These are phyloP conservation scores for Kluyveromyces siamensis DNA, from an alignment of 805 yeast species.

Conservation along the genomic window DNA sequence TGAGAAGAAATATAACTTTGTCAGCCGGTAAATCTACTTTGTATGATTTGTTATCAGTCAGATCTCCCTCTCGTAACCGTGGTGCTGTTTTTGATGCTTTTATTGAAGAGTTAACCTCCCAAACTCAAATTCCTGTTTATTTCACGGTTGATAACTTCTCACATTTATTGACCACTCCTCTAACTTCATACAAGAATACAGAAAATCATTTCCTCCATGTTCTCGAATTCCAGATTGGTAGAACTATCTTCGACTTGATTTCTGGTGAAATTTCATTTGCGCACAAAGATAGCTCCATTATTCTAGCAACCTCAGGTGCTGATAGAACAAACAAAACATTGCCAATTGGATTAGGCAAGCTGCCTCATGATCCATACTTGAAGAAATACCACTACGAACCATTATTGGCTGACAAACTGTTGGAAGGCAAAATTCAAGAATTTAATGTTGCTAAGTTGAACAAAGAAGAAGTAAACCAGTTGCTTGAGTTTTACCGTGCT, in stretches of 20 bases:
- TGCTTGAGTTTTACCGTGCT: conserved; percentile 33
- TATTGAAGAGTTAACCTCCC: conserved; percentile 45
- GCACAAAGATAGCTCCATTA: conserved; percentile 48
- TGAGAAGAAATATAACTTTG: conserved; percentile 22
- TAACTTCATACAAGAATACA: conserved; percentile 51
- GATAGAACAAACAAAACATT: conserved; percentile 47
- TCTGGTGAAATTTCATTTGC: conserved; percentile 43
- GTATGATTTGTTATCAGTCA: conserved; percentile 34
- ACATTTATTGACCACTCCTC: conserved; percentile 44
- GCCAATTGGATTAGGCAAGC: conserved; percentile 47
- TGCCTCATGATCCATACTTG: conserved; percentile 48
- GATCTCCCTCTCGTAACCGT: conserved; percentile 31
- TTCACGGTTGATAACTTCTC: conserved; percentile 71
- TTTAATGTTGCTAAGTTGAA: conserved; percentile 36
- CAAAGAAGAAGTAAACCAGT: conserved; percentile 35
- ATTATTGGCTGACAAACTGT: conserved; percentile 41
- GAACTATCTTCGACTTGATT: conserved; percentile 42
- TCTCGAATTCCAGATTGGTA: conserved; percentile 55
- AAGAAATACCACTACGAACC: conserved; percentile 42
- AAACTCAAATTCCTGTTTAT: conserved; percentile 45
- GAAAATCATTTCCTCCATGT: conserved; percentile 49
- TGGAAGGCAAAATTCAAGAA: conserved; percentile 29
- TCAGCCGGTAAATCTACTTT: conserved; percentile 27
- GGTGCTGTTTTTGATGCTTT: conserved; percentile 44
- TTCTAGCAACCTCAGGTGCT: conserved; percentile 53